Evolutionary conservation across 2,329 filamentous ascomycete genomes (phyloP), one percentile per base, ranked within the genome.

Genomic region (Aspergillus hortae): DNA sequence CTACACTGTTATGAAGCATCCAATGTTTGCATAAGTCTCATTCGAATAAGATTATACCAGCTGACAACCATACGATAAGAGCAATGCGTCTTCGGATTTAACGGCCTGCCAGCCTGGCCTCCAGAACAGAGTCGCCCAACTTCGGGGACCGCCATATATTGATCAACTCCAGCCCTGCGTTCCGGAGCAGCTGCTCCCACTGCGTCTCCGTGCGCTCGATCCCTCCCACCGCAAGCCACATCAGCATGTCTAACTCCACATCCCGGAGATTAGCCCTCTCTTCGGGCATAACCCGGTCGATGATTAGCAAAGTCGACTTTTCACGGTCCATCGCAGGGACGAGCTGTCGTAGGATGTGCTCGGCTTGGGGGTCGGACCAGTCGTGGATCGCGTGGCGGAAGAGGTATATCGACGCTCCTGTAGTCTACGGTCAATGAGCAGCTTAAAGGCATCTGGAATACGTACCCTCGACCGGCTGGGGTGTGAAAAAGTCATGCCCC

Each of bases 401-500:
- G 52, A 61, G 68, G 48, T 71, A 71, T n/a, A 62, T 57, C 6
- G 64, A 60, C n/a, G 68, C 64, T 36, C 65, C 67, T 60, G 30
- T 44, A 23, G 14, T 7, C 15, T 11, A 4, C 12, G 30, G 17
- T 9, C n/a, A 38, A 15, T 11, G 17, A 6, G 2, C 3, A 14
- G 10, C 12, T 25, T 30, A 3, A 14, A 0, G 4, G 1, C 30
- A 27, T 6, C 21, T 10, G 41, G 27, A 14, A 6, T 17, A 19
- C 42, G 38, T 61, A 66, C 71, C 73, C 55, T 76, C 72, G 9
- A 79, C 58, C 0, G 72, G 75, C 53, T 80, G 74, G 23, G 71
- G 67, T 0, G 67, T 74, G 46, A 71, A 71, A 50, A 79, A 79
- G 55, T 80, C 73, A 48, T 79, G 68, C 1, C 61, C 61, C 66